These are phyloP conservation scores for Pestalotiopsis sp. DNA, from an alignment of 2,329 filamentous ascomycete genomes.

Conservation along the genomic window DNA sequence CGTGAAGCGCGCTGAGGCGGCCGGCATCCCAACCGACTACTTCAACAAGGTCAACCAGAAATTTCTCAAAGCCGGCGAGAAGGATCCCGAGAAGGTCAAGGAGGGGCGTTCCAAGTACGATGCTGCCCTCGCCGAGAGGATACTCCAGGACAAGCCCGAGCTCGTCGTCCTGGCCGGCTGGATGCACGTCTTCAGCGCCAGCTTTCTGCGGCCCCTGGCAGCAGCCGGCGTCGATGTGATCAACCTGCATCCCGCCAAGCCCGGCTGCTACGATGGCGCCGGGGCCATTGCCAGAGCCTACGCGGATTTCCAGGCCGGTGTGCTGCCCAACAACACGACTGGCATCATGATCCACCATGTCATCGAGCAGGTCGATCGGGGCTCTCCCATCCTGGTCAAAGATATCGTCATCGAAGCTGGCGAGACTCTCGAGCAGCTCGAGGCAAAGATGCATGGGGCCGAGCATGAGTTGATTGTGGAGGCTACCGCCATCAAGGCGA, in stretches of 20 bases:
- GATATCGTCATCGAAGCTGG: slow-evolving; percentile 70
- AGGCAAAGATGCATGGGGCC: slow-evolving; percentile 72
- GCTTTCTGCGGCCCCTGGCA: slow-evolving; percentile 72
- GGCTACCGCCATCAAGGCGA: slow-evolving; percentile 51
- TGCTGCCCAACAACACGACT: slow-evolving; percentile 64
- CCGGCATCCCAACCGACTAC: slow-evolving; percentile 72
- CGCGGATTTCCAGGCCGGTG: slow-evolving; percentile 58
- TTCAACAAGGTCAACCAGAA: slow-evolving; percentile 82
- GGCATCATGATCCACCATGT: slow-evolving; percentile 87
- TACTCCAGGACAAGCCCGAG: slow-evolving; percentile 68
- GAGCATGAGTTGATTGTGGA: slow-evolving; percentile 83
- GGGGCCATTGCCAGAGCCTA: slow-evolving; percentile 73
- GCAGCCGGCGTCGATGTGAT: slow-evolving; percentile 69
- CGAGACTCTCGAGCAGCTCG: slow-evolving; percentile 67
- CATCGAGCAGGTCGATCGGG: slow-evolving; percentile 78
- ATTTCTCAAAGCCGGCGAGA: slow-evolving; percentile 59
- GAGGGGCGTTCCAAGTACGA: slow-evolving; percentile 73
- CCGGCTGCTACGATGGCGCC: slow-evolving; percentile 67
- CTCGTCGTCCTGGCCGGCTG: slow-evolving; percentile 83
- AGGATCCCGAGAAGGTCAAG: slow-evolving; percentile 54
- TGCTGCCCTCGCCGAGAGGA: slow-evolving; percentile 69
- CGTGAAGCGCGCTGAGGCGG: slow-evolving; percentile 47
- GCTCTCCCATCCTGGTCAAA: slow-evolving; percentile 69
- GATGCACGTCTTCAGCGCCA: slow-evolving; percentile 79
- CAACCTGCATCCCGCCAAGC: slow-evolving; percentile 72